These are phyloP conservation scores for Peronospora tabacina DNA, from an alignment of 352 stramenopile genomes.

Conservation along the genomic window DNA sequence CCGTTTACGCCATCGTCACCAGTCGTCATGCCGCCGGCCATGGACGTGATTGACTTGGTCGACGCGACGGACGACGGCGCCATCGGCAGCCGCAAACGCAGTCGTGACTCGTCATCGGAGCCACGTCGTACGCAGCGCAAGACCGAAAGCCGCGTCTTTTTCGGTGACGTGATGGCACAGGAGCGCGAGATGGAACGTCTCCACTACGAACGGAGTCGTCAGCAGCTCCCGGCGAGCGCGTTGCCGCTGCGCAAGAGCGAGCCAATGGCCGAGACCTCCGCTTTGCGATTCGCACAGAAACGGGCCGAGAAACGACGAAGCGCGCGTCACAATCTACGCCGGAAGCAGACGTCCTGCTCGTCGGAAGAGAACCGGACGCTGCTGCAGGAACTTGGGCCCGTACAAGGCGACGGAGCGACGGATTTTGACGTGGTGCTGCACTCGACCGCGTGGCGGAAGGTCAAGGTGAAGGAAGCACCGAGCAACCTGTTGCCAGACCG, in stretches of 20 bases:
- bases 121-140: constrained; percentile 21
- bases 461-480: constrained; percentile 29
- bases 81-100: constrained; percentile 10
- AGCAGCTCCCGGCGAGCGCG: constrained; percentile 3
- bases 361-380: constrained; percentile 20
- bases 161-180: constrained; percentile 47
- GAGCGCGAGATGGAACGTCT: constrained; percentile 44
- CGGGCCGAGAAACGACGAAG: constrained; percentile 45
- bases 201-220: constrained; percentile 26
- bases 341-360: constrained; percentile 41
- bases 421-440: constrained; percentile 42
- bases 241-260: constrained; percentile 41
- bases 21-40: background rate
- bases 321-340: constrained; percentile 37
- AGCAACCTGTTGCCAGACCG: constrained; percentile 36
- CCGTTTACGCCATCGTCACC: constrained; percentile 4
- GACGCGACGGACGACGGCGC: constrained; percentile 5
- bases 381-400: background rate
- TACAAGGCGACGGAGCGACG: constrained; percentile 27
- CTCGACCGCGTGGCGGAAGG: constrained; percentile 56
- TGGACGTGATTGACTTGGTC: constrained; percentile 7
- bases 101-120: constrained; percentile 3
- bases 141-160: constrained; percentile 36
- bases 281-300: constrained; percentile 33
- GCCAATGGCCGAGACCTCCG: constrained; percentile 14